Base-by-base conservation (phyloP, 345 rosid genomes). In the Lepidium africanum region DNA sequence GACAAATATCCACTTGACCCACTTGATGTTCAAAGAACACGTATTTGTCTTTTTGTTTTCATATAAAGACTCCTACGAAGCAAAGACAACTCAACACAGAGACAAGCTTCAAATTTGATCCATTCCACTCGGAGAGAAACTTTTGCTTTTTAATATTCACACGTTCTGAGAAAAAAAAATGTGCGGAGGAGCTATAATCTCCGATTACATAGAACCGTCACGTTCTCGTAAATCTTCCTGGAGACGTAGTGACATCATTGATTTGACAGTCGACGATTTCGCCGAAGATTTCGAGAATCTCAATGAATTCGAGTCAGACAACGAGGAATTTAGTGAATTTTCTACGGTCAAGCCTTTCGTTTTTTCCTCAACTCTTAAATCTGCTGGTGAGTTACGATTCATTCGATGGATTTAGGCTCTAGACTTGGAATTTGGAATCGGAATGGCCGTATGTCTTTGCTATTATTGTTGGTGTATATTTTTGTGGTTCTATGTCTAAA, bases 141-240 rank as follows among this genome's bases (percentile, higher is more conserved):
- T 6, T 30, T 30, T 5, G 5, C 0, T 5, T 30, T 30, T 30
- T 30, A 1, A 5, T 30, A 6, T 51, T 42, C 46, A 52, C 39
- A 71, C 49, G 11, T 17, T 5, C 5, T 21, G 13, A 17, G 42
- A 79, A 72, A 4, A 17, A 7, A 19, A 57, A 40, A 91, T 91
- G 97, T 91, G 97, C 59, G 92, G 94, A 32, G 97, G 96, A 45
- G 85, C 86, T 30, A 54, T 87, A 8, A 82, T 91, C 17, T 40
- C 84, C 58, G 89, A 80, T 53, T 67, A 53, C 68, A 57, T 67
- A 21, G 56, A 63, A 6, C 76, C 74, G 59, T 59, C 62, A 48
- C 72, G 74, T 9, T 70, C 78, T 75, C 77, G 86, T 73, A 76
- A 64, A n/a, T 47, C 53, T n/a, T 30, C 69, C 5, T 53, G 67